Conservation (phyloP, 192 early-diverging fungal genomes). For the Mortierella hygrophila region DNA sequence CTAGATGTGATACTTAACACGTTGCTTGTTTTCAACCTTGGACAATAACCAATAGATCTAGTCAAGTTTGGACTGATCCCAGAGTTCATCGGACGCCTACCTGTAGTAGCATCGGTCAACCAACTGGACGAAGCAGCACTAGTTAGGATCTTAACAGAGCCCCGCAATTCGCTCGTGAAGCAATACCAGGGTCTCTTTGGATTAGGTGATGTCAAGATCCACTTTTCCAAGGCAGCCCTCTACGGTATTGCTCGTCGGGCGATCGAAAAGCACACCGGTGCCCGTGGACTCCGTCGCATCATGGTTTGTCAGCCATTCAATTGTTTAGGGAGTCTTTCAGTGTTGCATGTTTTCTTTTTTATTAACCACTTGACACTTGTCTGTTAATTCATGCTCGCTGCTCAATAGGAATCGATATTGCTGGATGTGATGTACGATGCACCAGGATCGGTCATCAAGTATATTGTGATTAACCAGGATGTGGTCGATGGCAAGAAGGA, state of each 20-base stretch:
- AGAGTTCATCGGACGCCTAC: constrained; percentile 87
- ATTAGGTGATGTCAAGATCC: constrained; percentile 72
- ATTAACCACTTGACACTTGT: neutral
- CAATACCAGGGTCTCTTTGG: constrained; percentile 83
- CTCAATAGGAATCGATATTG: constrained; percentile 71
- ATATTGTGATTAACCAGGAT: constrained; percentile 76
- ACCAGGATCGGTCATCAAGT: constrained; percentile 72
- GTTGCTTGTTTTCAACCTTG: neutral
- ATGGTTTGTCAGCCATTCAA: constrained; percentile 58
- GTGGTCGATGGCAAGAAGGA: constrained; percentile 70
- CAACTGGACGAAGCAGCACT: constrained; percentile 74
- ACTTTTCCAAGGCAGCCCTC: constrained; percentile 78
- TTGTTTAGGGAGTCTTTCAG: neutral
- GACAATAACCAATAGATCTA: constrained; percentile 59
- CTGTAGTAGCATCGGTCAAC: constrained; percentile 80
- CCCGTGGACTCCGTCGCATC: constrained; percentile 84
- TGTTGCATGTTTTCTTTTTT: neutral
- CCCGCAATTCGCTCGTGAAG: constrained; percentile 80
- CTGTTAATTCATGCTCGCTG: too few species aligned
- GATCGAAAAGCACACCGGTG: constrained; percentile 83
- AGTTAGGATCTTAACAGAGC: constrained; percentile 79
- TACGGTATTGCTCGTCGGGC: constrained; percentile 76
- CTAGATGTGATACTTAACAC: neutral
- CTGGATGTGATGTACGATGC: constrained; percentile 84
- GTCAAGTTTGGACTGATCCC: constrained; percentile 89